phyloP scores from a whole-genome alignment of 495 filamentous ascomycete genomes.

The Xylaria curta region DNA sequence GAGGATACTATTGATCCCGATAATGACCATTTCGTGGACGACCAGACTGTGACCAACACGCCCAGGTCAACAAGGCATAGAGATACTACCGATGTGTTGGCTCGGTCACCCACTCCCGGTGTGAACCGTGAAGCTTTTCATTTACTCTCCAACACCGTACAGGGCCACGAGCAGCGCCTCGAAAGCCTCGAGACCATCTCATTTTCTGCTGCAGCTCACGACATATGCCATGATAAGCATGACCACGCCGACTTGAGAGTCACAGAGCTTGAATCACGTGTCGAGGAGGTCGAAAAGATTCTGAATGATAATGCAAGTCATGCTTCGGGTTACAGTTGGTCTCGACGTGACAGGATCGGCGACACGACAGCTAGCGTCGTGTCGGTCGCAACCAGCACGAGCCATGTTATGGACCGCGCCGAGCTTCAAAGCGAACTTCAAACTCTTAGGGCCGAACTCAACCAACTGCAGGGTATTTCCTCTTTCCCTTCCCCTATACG shows the following conservation, averaged over 20 bases:
- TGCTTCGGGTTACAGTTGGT: constrained; percentile 43
- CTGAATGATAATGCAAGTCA: constrained; percentile 53
- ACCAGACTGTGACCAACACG: constrained; percentile 38
- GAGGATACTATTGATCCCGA: constrained; percentile 26
- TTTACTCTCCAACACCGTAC: constrained; percentile 49
- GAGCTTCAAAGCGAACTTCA: constrained; percentile 60
- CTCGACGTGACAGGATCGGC: constrained; percentile 38
- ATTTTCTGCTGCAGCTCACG: constrained; percentile 60
- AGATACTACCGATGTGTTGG: constrained; percentile 34
- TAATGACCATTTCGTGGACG: constrained; percentile 33
- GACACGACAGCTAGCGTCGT: constrained; percentile 50
- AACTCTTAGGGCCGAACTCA: constrained; percentile 61
- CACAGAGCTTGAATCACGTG: constrained; percentile 65
- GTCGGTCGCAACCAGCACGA: constrained; percentile 54
- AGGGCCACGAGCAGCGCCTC: constrained; percentile 60
- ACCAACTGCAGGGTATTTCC: constrained; percentile 58
- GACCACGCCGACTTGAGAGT: constrained; percentile 64
- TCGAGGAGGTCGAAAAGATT: constrained; percentile 65
- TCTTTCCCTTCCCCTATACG: constrained; percentile 59
- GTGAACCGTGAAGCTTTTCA: constrained; percentile 38
- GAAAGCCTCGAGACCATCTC: constrained; percentile 66
- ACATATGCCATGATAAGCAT: constrained; percentile 65
- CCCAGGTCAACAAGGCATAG: constrained; percentile 35
- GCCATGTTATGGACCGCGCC: constrained; percentile 39
- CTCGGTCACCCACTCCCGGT: constrained; percentile 31